Evolutionary conservation across 768 basidiomycete genomes (phyloP).

Genomic region (Antrodiella citrinella): DNA sequence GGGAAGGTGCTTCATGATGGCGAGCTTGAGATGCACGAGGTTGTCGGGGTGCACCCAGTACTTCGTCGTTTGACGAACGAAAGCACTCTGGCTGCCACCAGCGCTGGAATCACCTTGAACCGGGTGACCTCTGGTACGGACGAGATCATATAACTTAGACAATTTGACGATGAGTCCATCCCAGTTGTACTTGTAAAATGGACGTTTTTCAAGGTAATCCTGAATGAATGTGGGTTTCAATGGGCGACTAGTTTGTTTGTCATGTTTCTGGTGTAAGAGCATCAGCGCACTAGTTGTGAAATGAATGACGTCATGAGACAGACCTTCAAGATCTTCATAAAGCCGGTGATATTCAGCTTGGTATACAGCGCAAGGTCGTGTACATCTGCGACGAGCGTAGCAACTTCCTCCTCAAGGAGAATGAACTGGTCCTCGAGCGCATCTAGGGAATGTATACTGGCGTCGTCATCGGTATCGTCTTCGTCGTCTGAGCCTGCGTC

Average conservation of each 20-base stretch:
- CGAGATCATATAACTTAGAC: constrained; percentile 90
- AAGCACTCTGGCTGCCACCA: constrained; percentile 93
- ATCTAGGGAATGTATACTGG: constrained; percentile 50
- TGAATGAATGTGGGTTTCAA: constrained; percentile 87
- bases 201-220: constrained; percentile 87
- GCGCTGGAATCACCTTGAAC: constrained; percentile 90
- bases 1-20: constrained; percentile 86
- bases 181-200: constrained; percentile 96
- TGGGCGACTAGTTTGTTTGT: constrained; percentile 84
- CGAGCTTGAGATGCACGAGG: constrained; percentile 85
- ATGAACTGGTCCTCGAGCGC: constrained; percentile 83
- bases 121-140: constrained; percentile 91
- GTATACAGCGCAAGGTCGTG: constrained; percentile 90
- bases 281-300: not conserved
- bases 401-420: constrained; percentile 87
- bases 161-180: constrained; percentile 94
- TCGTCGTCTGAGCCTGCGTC: constrained; percentile 71
- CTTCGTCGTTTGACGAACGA: constrained; percentile 97
- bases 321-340: constrained; percentile 96
- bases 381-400: constrained; percentile 87
- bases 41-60: constrained; percentile 99
- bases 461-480: constrained; percentile 37
- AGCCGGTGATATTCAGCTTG: constrained; percentile 97
- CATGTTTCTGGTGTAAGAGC: constrained; percentile 75
- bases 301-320: constrained; percentile 6